Base-by-base conservation (phyloP, 1,284 basidiomycete genomes). In the Baeospora myosura region DNA sequence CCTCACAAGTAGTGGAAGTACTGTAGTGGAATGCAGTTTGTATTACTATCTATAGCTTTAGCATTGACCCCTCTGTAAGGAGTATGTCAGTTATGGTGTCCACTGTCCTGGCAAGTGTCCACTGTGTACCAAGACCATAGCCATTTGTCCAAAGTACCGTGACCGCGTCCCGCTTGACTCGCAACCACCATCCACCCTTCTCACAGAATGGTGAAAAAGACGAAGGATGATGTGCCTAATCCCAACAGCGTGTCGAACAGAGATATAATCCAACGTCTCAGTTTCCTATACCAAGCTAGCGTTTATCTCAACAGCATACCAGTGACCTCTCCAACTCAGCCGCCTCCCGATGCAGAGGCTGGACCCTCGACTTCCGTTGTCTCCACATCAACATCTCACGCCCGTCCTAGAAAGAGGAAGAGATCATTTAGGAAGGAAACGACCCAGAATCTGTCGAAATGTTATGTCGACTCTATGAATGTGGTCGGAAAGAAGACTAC, bases 271-370 rank as follows among this genome's bases (percentile, higher is more conserved):
- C 88, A 90, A 55, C 72, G 88, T 20, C 69, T 90, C 48, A 89
- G 84, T 62, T 91, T 87, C 57, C 72, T 90, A 22, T 88, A 87
- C 54, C 88, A 90, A 62, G 85, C 87, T 22, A 81, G 83, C 51
- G 66, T 74, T 3, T 78, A 83, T 49, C 62, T 90, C 28, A 69
- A 71, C 41, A 64, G 63, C 14, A 56, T 78, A 30, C 45, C 41
- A 20, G 28, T 36, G 44, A 36, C 25, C 31, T 29, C 29, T 32
- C 41, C 30, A 39, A 17, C 25, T 10, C 8, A 26, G n/a, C 17
- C 42, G 35, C 12, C 36, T 36, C 18, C 32, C 38, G 28, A 30
- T 21, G 32, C 16, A 14, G 26, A 41, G 14, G 33, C n/a, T n/a
- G n/a, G n/a, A n/a, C n/a, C n/a, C n/a, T n/a, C n/a, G n/a, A n/a